Percentiles rank a stretch among this genome's conserved stretches.
Conservation (phyloP, 1,139 yeast species). For the Geotrichum aggregatum region DNA sequence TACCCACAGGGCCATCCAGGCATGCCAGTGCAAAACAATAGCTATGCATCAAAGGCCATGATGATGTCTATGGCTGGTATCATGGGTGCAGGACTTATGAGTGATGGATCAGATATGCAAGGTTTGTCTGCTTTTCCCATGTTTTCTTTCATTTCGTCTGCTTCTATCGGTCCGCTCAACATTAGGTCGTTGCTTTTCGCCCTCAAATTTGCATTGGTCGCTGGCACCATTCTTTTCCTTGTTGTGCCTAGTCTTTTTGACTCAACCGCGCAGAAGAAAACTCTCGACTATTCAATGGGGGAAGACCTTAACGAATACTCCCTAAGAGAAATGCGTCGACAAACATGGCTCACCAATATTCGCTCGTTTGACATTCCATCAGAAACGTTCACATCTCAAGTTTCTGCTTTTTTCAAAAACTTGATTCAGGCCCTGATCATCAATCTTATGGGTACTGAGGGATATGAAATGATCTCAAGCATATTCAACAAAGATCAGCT, state of each 20-base stretch:
- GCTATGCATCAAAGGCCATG: slow-evolving; percentile 34
- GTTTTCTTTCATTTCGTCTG: slow-evolving; percentile 23
- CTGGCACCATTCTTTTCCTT: slow-evolving; percentile 35
- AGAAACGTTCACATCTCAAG: slow-evolving; percentile 14
- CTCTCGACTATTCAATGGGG: slow-evolving; percentile 11
- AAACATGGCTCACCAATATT: slow-evolving; percentile 34
- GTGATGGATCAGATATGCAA: slow-evolving; percentile 30
- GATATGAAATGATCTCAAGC: slow-evolving; percentile 19
- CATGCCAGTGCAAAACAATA: slow-evolving; percentile 16
- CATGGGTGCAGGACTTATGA: slow-evolving; percentile 38
- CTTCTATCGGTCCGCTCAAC: slow-evolving; percentile 19
- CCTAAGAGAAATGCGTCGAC: slow-evolving; percentile 20
- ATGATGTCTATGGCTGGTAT: slow-evolving; percentile 42
- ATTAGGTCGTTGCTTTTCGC: slow-evolving; percentile 23
- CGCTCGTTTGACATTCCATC: slow-evolving; percentile 27
- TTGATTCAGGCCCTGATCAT: slow-evolving; percentile 23
- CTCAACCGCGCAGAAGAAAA: slow-evolving; percentile 1
- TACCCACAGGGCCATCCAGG: slow-evolving; percentile 15
- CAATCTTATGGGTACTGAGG: slow-evolving; percentile 26
- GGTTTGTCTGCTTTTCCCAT: slow-evolving; percentile 37
- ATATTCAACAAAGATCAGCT: slow-evolving; percentile 14
- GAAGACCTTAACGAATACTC: slow-evolving; percentile 7
- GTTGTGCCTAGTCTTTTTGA: slow-evolving; percentile 25
- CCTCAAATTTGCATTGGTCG: slow-evolving; percentile 31
- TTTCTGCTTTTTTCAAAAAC: slow-evolving; percentile 17